A percentile compares a stretch with the other conserved stretches of the same genome.
Conservation (phyloP, 2,329 filamentous ascomycete species). For the Botrytis elliptica region DNA sequence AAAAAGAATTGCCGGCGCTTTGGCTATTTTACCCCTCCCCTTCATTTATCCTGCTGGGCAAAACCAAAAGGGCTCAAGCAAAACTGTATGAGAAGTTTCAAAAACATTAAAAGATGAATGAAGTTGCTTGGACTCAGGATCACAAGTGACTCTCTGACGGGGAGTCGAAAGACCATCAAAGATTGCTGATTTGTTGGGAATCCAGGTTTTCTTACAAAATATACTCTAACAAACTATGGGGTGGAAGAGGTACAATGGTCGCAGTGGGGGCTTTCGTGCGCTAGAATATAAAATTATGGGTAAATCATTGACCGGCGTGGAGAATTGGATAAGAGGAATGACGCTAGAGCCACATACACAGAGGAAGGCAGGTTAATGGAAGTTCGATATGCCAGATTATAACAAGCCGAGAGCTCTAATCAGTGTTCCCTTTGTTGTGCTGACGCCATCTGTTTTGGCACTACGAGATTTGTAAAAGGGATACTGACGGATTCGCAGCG, state of each 20-base stretch:
- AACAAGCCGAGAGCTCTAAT: not conserved
- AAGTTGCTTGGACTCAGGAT: not conserved
- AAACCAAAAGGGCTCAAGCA: not conserved
- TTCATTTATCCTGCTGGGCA: not conserved
- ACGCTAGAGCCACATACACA: not conserved
- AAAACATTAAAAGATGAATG: not conserved
- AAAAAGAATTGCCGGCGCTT: not conserved
- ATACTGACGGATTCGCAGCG: not conserved
- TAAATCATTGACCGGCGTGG: not conserved
- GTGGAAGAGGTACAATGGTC: fast-evolving
- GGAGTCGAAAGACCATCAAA: constrained; percentile 38
- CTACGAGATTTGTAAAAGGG: not conserved
- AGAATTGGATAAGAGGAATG: not conserved
- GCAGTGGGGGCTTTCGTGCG: not conserved
- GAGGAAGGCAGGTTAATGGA: not conserved
- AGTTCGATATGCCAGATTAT: not conserved
- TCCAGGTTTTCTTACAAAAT: fast-evolving
- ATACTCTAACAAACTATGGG: not conserved
- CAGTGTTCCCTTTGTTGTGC: not conserved
- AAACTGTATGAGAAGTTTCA: not conserved
- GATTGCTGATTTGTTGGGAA: not conserved
- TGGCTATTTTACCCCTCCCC: not conserved
- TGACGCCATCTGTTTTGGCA: not conserved
- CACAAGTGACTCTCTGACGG: constrained; percentile 22
- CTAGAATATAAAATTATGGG: too few species aligned